phyloP scores from a whole-genome alignment of 2,329 filamentous ascomycete genomes.

The Stachybotrys elegans region DNA sequence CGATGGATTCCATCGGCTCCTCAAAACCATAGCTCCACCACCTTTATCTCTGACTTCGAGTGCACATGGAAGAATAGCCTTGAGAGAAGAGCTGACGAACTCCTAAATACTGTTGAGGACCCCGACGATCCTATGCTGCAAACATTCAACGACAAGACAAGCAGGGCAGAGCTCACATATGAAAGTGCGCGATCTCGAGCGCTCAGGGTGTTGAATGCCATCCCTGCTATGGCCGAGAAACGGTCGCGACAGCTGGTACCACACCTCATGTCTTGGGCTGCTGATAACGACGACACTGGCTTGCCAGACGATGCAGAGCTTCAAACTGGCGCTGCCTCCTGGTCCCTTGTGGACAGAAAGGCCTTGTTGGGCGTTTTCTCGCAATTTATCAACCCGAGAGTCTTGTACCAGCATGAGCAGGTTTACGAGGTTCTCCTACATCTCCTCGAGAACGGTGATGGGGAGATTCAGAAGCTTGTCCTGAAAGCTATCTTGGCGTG shows the following conservation, averaged over 20 bases:
- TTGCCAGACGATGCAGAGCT: constrained; percentile 27
- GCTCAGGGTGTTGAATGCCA: constrained; percentile 67
- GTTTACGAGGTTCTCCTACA: constrained; percentile 72
- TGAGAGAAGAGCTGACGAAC: constrained; percentile 42
- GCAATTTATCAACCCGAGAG: constrained; percentile 80
- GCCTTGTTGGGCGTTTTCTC: constrained; percentile 75
- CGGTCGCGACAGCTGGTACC: constrained; percentile 81
- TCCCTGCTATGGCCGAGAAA: constrained; percentile 78
- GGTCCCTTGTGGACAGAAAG: constrained; percentile 78
- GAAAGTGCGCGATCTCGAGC: constrained; percentile 68
- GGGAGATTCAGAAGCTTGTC: constrained; percentile 80
- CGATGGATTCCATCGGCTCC: constrained; percentile 42
- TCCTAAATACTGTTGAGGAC: constrained; percentile 47
- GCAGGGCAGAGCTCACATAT: constrained; percentile 42
- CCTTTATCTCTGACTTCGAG: constrained; percentile 68
- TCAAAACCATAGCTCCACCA: constrained; percentile 26
- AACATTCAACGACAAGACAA: constrained; percentile 61
- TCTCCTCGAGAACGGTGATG: constrained; percentile 81
- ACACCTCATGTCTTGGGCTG: constrained; percentile 77
- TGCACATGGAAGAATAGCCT: constrained; percentile 70
- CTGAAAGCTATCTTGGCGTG: constrained; percentile 83
- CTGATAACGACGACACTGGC: constrained; percentile 38
- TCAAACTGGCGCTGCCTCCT: constrained; percentile 39
- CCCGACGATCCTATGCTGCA: constrained; percentile 54
- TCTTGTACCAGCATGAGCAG: constrained; percentile 70